Evolutionary conservation across 345 rosid species (phyloP), one percentile per base, ranked within the genome.

Genomic region (Citrus hindsii): DNA sequence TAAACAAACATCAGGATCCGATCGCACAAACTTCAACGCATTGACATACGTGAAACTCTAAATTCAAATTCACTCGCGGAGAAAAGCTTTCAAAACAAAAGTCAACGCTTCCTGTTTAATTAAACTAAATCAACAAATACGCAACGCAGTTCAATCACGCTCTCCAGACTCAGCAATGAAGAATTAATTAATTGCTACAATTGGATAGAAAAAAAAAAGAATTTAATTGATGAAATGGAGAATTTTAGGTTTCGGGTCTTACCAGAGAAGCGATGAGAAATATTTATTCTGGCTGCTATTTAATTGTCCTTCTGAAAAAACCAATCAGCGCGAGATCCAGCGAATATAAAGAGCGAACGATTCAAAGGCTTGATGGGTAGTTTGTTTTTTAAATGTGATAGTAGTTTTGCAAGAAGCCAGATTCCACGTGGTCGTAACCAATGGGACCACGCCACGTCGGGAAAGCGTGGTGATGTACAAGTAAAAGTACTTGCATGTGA

Each of bases 321-420:
- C 55, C 22, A 38, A 76, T 55, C n/a, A 21, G 24, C 19, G n/a
- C 64, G 75, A 69, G 81, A 74, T 77, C 83, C 68, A 53, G 24
- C 69, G 66, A n/a, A 67, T 63, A 10, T 13, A n/a, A 5, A 48
- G 74, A 67, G 60, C 83, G 82, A 83, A 63, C 85, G 77, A 79
- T 79, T 83, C 86, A 71, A 76, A 62, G 3, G 85, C 84, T 64
- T 25, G 1, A 2, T 27, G 14, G 37, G 37, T 8, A 7, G 51
- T 21, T 64, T 53, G 16, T 56, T 6, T 53, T 53, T 69, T 7
- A 10, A 40, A 46, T 37, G 66, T 6, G 70, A 4, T 22, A 0
- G 5, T 28, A 4, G 28, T 56, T 69, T 35, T 1, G 24, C 55
- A 33, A 59, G 63, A 16, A 9, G 22, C 32, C 21, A 56, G 32